phyloP scores from a whole-genome alignment of 202 grass and related monocot species.

The Musa balbisiana region DNA sequence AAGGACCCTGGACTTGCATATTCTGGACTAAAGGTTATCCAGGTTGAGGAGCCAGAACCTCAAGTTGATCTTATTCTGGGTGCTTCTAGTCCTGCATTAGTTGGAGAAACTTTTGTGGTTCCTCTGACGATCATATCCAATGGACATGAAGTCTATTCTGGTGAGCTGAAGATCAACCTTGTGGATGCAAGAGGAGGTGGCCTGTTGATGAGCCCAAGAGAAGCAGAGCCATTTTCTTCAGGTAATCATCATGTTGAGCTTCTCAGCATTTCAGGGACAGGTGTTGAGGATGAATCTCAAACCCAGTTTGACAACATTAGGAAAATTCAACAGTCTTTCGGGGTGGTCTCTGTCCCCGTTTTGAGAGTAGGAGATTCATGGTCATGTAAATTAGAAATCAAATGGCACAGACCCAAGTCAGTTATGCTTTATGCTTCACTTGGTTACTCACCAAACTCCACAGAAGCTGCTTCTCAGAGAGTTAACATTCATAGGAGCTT shows the following conservation, averaged over 20 bases:
- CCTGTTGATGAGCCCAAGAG: conserved; percentile 80
- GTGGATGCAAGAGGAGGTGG: conserved; percentile 90
- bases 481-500: conserved; percentile 87
- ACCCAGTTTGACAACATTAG: conserved; percentile 58
- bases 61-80: conserved; percentile 67
- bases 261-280: conserved; percentile 55
- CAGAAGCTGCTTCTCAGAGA: conserved; percentile 47
- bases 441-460: conserved; percentile 54
- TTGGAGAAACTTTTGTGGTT: conserved; percentile 71
- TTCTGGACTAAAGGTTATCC: conserved; percentile 65
- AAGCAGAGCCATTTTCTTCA: conserved; percentile 54
- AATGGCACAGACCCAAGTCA: conserved; percentile 82
- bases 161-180: conserved; percentile 97
- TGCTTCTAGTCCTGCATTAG: conserved; percentile 65
- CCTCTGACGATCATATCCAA: conserved; percentile 62
- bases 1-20: conserved; percentile 54
- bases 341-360: conserved; percentile 71
- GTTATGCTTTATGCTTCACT: conserved; percentile 94
- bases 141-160: conserved; percentile 67
- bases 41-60: conserved; percentile 77
- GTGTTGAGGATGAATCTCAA: conserved; percentile 40
- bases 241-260: conserved; percentile 84
- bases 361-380: conserved; percentile 55
- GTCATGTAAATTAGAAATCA: conserved; percentile 90
- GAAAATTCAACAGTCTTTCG: conserved; percentile 87